Evolutionary conservation across 2,329 filamentous ascomycete genomes (phyloP).

Genomic region (Fusarium sp.): DNA sequence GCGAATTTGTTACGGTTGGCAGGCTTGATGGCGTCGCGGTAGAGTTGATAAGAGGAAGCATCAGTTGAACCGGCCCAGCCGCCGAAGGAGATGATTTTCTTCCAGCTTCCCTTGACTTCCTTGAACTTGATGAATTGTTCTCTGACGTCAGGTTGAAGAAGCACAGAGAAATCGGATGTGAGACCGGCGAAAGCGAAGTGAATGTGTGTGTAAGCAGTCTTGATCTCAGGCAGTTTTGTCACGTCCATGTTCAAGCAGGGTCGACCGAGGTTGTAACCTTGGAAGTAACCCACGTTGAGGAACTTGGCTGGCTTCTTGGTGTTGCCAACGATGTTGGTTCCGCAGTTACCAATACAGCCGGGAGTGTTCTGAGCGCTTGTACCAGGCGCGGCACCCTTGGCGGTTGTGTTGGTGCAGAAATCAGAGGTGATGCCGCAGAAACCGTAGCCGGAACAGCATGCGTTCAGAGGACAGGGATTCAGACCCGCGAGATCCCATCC

Average conservation of each 20-base stretch:
- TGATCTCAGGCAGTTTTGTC: conserved; percentile 31
- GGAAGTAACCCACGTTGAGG: conserved; percentile 50
- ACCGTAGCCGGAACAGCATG: conserved; percentile 58
- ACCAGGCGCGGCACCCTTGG: conserved; percentile 46
- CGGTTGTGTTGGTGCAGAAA: conserved; percentile 55
- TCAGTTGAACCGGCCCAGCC: conserved; percentile 52
- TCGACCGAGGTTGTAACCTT: conserved; percentile 48
- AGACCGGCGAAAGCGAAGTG: conserved; percentile 51
- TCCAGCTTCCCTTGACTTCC: conserved; percentile 43
- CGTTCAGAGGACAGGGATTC: conserved; percentile 61
- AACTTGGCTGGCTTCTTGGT: conserved; percentile 43
- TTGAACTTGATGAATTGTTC: conserved; percentile 50
- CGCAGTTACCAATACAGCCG: conserved; percentile 52
- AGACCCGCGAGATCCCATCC: conserved; percentile 50
- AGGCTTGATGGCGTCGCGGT: conserved; percentile 47
- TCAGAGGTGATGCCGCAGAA: conserved; percentile 59
- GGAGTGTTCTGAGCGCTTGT: conserved; percentile 42
- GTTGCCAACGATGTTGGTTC: conserved; percentile 49
- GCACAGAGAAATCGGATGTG: conserved; percentile 32
- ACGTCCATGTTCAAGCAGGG: conserved; percentile 51
- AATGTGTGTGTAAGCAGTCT: conserved; percentile 48
- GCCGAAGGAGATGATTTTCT: conserved; percentile 53
- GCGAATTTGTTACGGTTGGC: conserved; percentile 55
- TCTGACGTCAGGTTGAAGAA: conserved; percentile 35
- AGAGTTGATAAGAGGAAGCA: conserved; percentile 43